Base-by-base conservation (phyloP, 148 eudicot species). In the Vaccinium darrowii region DNA sequence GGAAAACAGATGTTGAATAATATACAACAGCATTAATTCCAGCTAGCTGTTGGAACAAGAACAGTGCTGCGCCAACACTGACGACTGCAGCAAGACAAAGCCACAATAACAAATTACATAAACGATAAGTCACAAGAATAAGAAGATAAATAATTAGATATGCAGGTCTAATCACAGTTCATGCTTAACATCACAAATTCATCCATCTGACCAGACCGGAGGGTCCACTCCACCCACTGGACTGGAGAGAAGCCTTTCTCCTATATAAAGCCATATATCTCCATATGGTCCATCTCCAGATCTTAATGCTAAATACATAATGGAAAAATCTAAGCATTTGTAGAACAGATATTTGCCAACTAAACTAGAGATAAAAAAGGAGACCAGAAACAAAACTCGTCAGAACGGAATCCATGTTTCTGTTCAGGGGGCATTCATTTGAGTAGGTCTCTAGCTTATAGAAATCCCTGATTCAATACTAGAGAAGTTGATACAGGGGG, bases 11-110 rank as follows among this genome's bases (percentile, higher is more conserved):
- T 8, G 99, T 96, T 15, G 99, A 96, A 86, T 94, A 96, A 85
- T 96, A 96, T 36, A 96, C 98, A 67, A 96, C 98, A 79, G 98
- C 99, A 87, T 96, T 96, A 86, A 96, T 96, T 84, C 99, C 99
- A 25, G 99, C 98, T 88, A 96, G 82, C 90, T 96, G 99, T 88
- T 96, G 99, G 87, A 96, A 92, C 91, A 96, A 88, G 92, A 96
- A 96, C 85, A 96, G 95, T 77, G 98, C 94, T 58, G 97, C 98
- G 56, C 99, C 99, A 80, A 96, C 97, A 86, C 95, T 96, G 30
- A 94, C 98, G 86, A 96, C 99, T 96, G 94, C 90, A 91, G 54
- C 25, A 83, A 62, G 43, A 82, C 36, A 83, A 50, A 83, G 43
- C 74, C 8, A 62, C 33, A 51, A n/a, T 25, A 23, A 36, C 39